Base-by-base conservation (phyloP, 495 filamentous ascomycete genomes). In the Aspergillus avenaceus region DNA sequence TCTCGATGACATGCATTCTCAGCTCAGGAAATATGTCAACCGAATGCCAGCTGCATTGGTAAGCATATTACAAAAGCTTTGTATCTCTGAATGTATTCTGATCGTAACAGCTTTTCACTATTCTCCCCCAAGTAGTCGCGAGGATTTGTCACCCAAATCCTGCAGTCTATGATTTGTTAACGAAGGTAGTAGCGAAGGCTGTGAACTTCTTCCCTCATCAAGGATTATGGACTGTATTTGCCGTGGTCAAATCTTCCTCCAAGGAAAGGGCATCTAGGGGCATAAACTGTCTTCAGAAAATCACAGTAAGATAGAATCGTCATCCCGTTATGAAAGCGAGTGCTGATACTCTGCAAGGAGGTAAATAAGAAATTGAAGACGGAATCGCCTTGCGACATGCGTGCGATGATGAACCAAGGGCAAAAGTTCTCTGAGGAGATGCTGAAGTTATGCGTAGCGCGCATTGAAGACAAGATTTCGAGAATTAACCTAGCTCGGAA, bases 201-300 rank as follows among this genome's bases (percentile, higher is more conserved):
- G 84, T 96, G 21, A 72, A 81, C 18, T 67, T 78, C 13, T 84
- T 96, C 62, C 92, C 93, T 3, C 86, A 88, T 58, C 93, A 97
- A 67, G 86, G 91, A n/a, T 65, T 97, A 40, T 99, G 93, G 95
- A 88, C 83, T 52, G 70, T 97, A 11, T 79, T 97, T 45, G 88
- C 92, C 5, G 84, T 96, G 16, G 84, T 87, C 32, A 81, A 80
- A 55, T 80, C 69, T 5, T 79, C 73, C 29, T 73, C 68, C 41
- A 77, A 76, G 46, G 77, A 77, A 22, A 64, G 72, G 56, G 73
- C 73, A 11, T 70, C 62, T 8, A 63, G 70, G 47, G 79, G 78
- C 8, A 64, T 67, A 12, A 63, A 59, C 34, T 80, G 76, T 53
- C 65, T 80, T n/a, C 60, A 77, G 45, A 79, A 66, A 48, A 73